phyloP scores from a whole-genome alignment of 257 asterid genomes.

The Nicotiana tomentosiformis region DNA sequence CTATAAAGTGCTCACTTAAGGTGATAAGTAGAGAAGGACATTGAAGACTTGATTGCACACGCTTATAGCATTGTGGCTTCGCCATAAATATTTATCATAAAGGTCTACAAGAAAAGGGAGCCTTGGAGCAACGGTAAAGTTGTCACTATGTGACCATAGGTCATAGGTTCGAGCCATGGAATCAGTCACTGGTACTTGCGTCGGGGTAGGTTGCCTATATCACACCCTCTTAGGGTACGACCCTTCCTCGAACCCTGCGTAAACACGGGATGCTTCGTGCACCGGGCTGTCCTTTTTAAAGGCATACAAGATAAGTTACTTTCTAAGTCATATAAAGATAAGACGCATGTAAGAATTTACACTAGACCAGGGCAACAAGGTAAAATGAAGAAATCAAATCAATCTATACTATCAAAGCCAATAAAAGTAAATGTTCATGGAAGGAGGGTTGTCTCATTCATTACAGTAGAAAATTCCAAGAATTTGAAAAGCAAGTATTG shows the following conservation, averaged over 20 bases:
- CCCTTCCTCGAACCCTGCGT: no score
- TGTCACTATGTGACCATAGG: no score
- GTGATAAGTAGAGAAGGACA: neutral
- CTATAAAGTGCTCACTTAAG: neutral
- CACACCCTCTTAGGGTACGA: no score
- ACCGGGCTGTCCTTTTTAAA: no score
- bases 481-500: constrained; percentile 4
- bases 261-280: no score
- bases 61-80: neutral
- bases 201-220: no score
- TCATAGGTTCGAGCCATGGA: no score
- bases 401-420: neutral
- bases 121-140: no score
- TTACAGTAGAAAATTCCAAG: neutral
- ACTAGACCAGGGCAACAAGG: neutral
- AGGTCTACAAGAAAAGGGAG: neutral
- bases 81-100: neutral
- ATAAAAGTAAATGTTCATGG: neutral
- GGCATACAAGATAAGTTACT: neutral
- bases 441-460: neutral
- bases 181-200: no score
- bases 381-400: neutral
- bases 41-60: neutral
- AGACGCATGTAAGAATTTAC: neutral
- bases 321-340: neutral